These are phyloP conservation scores for Steccherinum ochraceum DNA, from an alignment of 768 basidiomycete genomes.

Conservation along the genomic window DNA sequence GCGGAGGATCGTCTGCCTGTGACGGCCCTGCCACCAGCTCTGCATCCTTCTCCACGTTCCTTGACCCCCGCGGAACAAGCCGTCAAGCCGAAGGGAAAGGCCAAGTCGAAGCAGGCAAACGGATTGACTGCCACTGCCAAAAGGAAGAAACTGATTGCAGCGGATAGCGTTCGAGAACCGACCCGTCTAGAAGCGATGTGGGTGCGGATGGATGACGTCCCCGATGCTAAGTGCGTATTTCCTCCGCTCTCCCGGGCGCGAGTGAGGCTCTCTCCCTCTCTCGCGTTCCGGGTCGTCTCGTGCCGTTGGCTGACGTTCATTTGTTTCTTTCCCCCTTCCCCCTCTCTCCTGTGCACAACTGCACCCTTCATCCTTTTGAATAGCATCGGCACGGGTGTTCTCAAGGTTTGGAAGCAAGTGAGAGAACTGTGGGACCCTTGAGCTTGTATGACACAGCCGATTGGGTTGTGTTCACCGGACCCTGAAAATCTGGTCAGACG, in stretches of 20 bases:
- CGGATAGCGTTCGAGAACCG: neutral
- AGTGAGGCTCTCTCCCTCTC: neutral
- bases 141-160: constrained; percentile 7
- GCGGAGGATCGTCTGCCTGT: neutral
- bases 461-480: neutral
- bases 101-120: neutral
- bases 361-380: neutral
- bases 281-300: too few species aligned
- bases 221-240: constrained; percentile 53
- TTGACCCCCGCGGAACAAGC: neutral
- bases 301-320: constrained; percentile 10
- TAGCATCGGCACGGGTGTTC: constrained; percentile 70
- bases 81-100: neutral
- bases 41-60: neutral
- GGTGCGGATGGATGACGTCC: constrained; percentile 49
- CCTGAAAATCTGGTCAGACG: neutral
- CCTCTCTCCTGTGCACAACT: too few species aligned
- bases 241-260: neutral
- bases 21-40: neutral
- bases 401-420: constrained; percentile 66
- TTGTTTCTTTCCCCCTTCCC: too few species aligned
- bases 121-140: neutral
- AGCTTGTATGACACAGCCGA: neutral
- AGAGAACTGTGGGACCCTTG: constrained; percentile 37
- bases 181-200: constrained; percentile 33